A percentile compares a stretch with the other conserved stretches of the same genome.
These are phyloP conservation scores for Lasiodiplodia sp. DNA, from an alignment of 2,329 filamentous ascomycete genomes.

Conservation along the genomic window DNA sequence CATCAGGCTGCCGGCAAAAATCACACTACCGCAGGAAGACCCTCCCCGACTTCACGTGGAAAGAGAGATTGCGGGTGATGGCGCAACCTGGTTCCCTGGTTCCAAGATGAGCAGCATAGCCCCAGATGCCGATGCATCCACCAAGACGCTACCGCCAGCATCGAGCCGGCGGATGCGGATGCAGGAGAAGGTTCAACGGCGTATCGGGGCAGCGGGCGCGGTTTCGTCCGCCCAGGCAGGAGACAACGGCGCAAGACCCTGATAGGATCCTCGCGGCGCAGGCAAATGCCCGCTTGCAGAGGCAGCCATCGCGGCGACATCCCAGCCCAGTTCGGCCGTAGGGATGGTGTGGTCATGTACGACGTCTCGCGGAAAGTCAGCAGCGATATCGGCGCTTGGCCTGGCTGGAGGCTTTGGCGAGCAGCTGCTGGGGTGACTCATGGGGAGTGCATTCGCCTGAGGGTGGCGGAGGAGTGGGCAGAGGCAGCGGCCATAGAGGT, in stretches of 20 bases:
- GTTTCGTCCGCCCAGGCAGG: constrained; percentile 13
- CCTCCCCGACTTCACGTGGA: not conserved
- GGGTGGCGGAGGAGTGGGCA: constrained; percentile 3
- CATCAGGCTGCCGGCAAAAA: constrained; percentile 23
- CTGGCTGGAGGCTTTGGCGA: constrained; percentile 31
- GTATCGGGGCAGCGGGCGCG: constrained; percentile 18
- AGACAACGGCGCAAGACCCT: constrained; percentile 9
- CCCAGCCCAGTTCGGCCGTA: constrained; percentile 16
- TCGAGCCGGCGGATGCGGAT: not conserved
- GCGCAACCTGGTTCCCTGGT: not conserved
- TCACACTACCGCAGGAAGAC: constrained; percentile 3
- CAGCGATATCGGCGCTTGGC: constrained; percentile 45
- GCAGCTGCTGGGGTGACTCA: constrained; percentile 47
- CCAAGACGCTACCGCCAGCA: constrained; percentile 15
- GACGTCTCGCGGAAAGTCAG: constrained; percentile 25
- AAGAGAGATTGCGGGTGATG: not conserved
- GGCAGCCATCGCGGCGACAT: constrained; percentile 21
- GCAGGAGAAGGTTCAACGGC: constrained; percentile 8
- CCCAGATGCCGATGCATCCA: not conserved
- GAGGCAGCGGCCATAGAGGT: not conserved
- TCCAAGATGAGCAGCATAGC: not conserved
- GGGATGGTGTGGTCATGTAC: not conserved
- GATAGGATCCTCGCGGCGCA: constrained; percentile 8
- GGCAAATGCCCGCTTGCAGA: constrained; percentile 13
- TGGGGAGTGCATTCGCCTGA: constrained; percentile 35